phyloP scores from a whole-genome alignment of 2,329 filamentous ascomycete genomes.

The Sporothrix pseudoabietina region DNA sequence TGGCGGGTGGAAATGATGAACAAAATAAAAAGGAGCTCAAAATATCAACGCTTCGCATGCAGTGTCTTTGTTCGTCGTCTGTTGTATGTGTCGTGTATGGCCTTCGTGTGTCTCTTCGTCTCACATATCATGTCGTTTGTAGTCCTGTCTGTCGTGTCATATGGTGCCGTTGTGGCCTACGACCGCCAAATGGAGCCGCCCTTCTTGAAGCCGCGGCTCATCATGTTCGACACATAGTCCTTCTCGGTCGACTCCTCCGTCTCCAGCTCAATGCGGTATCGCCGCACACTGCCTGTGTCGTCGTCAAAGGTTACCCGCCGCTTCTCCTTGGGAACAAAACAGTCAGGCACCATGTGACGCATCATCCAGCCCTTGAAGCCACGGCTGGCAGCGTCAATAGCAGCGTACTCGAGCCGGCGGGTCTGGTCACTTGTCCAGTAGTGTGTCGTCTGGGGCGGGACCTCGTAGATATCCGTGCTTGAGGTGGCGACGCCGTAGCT shows the following conservation, averaged over 20 bases:
- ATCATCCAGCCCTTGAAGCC: slow-evolving; percentile 64
- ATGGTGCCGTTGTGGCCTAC: background rate
- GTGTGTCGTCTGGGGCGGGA: slow-evolving; percentile 62
- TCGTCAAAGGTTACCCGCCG: slow-evolving; percentile 61
- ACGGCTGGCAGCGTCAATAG: slow-evolving; percentile 63
- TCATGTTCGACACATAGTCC: background rate
- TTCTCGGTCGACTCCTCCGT: slow-evolving; percentile 44
- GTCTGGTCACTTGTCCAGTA: slow-evolving; percentile 69
- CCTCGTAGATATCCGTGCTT: slow-evolving; percentile 39
- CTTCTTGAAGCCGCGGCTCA: slow-evolving; percentile 18
- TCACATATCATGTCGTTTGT: background rate
- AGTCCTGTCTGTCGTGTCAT: background rate
- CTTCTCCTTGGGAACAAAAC: slow-evolving; percentile 56
- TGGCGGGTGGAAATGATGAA: background rate
- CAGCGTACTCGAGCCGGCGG: slow-evolving; percentile 64
- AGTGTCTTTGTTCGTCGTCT: background rate
- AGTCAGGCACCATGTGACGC: slow-evolving; percentile 61
- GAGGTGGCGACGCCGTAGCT: slow-evolving; percentile 34
- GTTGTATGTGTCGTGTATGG: background rate
- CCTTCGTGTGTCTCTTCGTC: background rate
- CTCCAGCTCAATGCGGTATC: slow-evolving; percentile 63
- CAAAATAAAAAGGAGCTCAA: background rate
- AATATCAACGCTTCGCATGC: slow-evolving; percentile 24
- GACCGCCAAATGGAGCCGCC: slow-evolving; percentile 9
- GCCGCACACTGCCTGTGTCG: slow-evolving; percentile 63